phyloP scores from a whole-genome alignment of 129 eudicot genomes.

The Lactuca saligna region DNA sequence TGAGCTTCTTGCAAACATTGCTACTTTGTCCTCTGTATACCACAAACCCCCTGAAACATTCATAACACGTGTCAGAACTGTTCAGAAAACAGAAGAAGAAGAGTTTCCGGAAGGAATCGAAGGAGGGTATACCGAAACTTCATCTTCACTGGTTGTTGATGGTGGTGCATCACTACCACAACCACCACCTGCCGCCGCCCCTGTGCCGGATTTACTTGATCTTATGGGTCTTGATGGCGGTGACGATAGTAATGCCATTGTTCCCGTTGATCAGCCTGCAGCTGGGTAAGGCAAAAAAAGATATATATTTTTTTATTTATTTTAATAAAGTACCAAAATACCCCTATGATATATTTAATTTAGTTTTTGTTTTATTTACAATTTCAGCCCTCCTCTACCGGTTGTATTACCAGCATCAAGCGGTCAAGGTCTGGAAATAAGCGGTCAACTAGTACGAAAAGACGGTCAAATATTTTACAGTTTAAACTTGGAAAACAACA shows the following conservation, averaged over 20 bases:
- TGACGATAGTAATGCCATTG: conserved; percentile 62
- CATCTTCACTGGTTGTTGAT: conserved; percentile 59
- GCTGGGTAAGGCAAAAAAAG: conserved; percentile 64
- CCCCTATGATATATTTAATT: no score
- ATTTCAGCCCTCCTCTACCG: conserved; percentile 79
- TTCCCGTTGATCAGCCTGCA: conserved; percentile 71
- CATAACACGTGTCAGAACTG: conserved; percentile 82
- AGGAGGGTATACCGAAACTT: conserved; percentile 62
- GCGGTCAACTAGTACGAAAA: conserved; percentile 77
- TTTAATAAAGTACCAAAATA: neutral
- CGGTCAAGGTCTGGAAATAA: conserved; percentile 90
- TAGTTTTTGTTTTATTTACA: neutral
- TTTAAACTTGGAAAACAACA: conserved; percentile 77
- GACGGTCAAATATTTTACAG: conserved; percentile 92
- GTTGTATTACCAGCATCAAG: conserved; percentile 72
- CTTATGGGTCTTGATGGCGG: conserved; percentile 58
- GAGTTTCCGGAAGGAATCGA: conserved; percentile 83
- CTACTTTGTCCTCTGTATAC: conserved; percentile 91
- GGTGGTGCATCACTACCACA: conserved; percentile 56
- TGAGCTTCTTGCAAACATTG: conserved; percentile 96
- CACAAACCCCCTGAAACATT: conserved; percentile 98
- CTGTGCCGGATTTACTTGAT: conserved; percentile 92
- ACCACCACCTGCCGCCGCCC: conserved; percentile 46
- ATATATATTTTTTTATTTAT: no score
- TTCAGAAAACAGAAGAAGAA: conserved; percentile 85